Base-by-base conservation (phyloP, 371 early-diverging fungal species). In the Mucor plumbeus region DNA sequence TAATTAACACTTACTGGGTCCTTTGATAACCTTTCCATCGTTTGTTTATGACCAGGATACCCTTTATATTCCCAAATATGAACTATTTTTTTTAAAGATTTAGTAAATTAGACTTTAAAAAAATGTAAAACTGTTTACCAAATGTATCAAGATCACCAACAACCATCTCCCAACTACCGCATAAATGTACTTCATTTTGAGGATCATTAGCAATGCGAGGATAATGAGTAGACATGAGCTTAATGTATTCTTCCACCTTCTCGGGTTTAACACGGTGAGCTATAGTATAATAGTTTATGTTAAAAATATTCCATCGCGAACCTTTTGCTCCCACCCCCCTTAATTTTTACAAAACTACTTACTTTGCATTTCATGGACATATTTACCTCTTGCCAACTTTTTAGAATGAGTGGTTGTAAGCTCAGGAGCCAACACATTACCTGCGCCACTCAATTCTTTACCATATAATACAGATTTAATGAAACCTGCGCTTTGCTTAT, bases 31-130 rank as follows among this genome's bases (percentile, higher is more conserved):
- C 84, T 75, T 17, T 76, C 72, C 72, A 82, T 78, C 3, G 89
- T 88, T 21, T 83, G 76, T 38, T 84, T 70, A 73, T 93, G 91
- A n/a, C 93, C 94, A 9, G 84, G 84, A 73, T 96, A 97, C 7
- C 94, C 92, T 66, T 93, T 85, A 81, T 94, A 96, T 78, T 97
- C 94, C 96, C 96, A 96, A 70, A 97, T 89, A 66, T 97, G 97
- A 53, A 95, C 92, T 80, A 58, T 33, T 17, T 13, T 10, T 48
- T 38, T 34, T 40, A 26, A 21, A 50, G 34, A 9, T 36, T 47
- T 13, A 35, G 9, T 9, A 19, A 53, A 21, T 26, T 26, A 26
- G 1, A 26, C 26, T 26, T 26, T 26, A n/a, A 53, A 53, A 15
- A 34, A 55, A 55, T 26, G 26, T 26, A 26, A 26, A 26, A 26